Evolutionary conservation across 352 stramenopile species (phyloP).

Genomic region (Globisporangium canariense): DNA sequence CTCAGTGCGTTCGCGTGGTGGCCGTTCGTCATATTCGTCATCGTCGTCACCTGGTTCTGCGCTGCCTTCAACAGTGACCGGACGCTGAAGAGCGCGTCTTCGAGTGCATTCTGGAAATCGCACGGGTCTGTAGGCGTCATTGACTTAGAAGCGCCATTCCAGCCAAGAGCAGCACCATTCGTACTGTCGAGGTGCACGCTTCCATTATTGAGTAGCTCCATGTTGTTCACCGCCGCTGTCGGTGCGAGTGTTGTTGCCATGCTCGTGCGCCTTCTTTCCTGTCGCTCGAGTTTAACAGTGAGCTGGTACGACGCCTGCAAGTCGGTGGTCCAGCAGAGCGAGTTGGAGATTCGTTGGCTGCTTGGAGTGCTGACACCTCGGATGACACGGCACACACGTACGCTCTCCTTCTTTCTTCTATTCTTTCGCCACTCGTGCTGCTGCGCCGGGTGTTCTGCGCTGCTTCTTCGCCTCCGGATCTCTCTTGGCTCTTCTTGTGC

Average conservation of each 20-base stretch:
- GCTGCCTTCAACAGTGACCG: constrained; percentile 14
- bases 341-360: background rate
- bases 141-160: background rate
- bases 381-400: background rate
- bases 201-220: constrained; percentile 2
- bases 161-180: background rate
- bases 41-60: constrained; percentile 20
- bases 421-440: background rate
- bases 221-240: background rate
- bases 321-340: background rate
- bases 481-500: background rate
- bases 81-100: constrained; percentile 26
- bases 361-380: background rate
- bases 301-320: background rate
- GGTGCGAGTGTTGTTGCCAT: constrained; percentile 1
- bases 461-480: background rate
- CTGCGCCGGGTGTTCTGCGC: background rate
- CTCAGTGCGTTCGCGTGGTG: background rate
- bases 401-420: constrained; percentile 1
- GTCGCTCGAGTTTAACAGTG: constrained; percentile 2
- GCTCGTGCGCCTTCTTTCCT: background rate
- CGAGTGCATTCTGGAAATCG: constrained; percentile 20
- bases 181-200: background rate
- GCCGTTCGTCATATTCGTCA: background rate
- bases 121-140: background rate